Evolutionary conservation across 1,284 basidiomycete genomes (phyloP).

Genomic region (Microbotryum saponariae): DNA sequence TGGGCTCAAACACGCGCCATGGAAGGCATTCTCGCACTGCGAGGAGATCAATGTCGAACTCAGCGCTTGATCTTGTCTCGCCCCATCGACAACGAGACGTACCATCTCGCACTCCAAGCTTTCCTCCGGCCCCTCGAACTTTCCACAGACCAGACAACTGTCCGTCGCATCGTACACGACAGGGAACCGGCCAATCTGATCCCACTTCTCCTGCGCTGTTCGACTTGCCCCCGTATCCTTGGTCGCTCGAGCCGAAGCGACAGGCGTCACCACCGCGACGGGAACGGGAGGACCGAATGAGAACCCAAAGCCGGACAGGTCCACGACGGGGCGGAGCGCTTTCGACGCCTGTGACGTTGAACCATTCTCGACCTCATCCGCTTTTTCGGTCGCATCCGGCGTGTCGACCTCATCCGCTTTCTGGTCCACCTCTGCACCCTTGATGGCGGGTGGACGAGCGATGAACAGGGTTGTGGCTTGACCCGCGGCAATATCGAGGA

Average conservation of each 20-base stretch:
- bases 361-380: not conserved
- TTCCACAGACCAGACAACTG: constrained; percentile 62
- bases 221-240: constrained; percentile 11
- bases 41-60: not conserved
- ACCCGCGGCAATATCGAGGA: constrained; percentile 71
- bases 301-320: constrained; percentile 31
- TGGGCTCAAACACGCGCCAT: constrained; percentile 70
- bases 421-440: constrained; percentile 13
- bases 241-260: not conserved
- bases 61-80: not conserved
- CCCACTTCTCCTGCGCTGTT: constrained; percentile 19
- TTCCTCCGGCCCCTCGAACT: constrained; percentile 59
- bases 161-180: constrained; percentile 60
- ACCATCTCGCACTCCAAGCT: constrained; percentile 82
- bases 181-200: constrained; percentile 65
- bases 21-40: constrained; percentile 83
- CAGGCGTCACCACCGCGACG: not conserved
- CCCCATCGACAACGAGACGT: constrained; percentile 29
- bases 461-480: constrained; percentile 80
- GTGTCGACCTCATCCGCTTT: constrained; percentile 1
- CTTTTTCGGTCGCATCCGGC: not conserved
- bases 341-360: too few relatives aligned
- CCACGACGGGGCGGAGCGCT: constrained; percentile 7
- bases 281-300: constrained; percentile 11
- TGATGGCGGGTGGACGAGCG: constrained; percentile 38